These are phyloP conservation scores for Antitrichia curtipendula DNA, from an alignment of 225 moss, liverwort and hornwort genomes.

Conservation along the genomic window DNA sequence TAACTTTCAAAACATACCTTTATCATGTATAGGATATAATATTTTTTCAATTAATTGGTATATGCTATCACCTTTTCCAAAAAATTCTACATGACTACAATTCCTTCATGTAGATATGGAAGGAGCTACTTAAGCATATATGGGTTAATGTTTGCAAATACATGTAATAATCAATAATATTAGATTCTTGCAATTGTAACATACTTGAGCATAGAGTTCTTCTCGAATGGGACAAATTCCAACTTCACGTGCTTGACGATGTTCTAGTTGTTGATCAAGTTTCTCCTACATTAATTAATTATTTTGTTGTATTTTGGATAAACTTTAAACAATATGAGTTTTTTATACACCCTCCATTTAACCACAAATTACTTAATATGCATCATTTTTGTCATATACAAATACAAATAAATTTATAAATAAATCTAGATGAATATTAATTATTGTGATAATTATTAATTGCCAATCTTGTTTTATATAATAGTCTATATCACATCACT, in stretches of 20 bases:
- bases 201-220: conserved; percentile 91
- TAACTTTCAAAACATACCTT: neutral
- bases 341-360: neutral
- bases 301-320: neutral
- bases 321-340: neutral
- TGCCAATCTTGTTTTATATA: neutral
- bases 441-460: neutral
- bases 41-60: neutral
- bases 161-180: neutral
- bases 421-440: neutral
- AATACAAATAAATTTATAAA: neutral
- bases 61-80: neutral
- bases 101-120: neutral
- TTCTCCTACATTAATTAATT: conserved; percentile 39
- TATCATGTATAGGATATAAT: too few species aligned
- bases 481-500: neutral
- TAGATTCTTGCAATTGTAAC: neutral
- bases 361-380: too few species aligned
- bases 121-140: neutral
- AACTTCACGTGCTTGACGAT: conserved; percentile 88
- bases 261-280: conserved; percentile 85
- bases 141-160: neutral
- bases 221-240: conserved; percentile 90
- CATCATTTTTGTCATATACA: neutral
- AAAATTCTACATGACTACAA: neutral